Evolutionary conservation across 768 basidiomycete genomes (phyloP).

Genomic region (Trametes gibbosa): DNA sequence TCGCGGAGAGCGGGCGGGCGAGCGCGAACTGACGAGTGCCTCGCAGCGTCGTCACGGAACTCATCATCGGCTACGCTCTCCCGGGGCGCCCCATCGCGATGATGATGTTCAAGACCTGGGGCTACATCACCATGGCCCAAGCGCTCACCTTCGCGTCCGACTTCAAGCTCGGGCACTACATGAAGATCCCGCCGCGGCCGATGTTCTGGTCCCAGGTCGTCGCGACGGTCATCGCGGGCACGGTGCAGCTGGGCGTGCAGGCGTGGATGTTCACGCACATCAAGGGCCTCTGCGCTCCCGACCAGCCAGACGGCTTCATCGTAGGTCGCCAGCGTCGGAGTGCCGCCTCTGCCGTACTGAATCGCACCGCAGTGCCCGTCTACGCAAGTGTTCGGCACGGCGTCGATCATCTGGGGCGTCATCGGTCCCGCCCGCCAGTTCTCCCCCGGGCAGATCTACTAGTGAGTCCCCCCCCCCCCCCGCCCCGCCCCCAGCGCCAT

Average conservation of each 20-base stretch:
- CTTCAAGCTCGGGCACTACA: constrained; percentile 76
- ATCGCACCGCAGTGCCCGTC: constrained; percentile 45
- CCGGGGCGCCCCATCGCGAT: constrained; percentile 70
- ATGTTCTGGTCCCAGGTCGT: constrained; percentile 53
- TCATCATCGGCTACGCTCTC: constrained; percentile 61
- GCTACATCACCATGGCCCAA: constrained; percentile 62
- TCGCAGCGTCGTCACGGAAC: constrained; percentile 66
- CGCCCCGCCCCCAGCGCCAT: too few species aligned
- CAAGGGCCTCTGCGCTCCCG: constrained; percentile 50
- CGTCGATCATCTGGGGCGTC: constrained; percentile 46
- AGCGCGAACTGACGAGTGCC: neutral
- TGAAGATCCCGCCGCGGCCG: constrained; percentile 56
- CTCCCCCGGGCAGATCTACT: constrained; percentile 36
- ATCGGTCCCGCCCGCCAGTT: constrained; percentile 40
- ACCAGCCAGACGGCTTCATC: constrained; percentile 62
- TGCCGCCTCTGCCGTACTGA: constrained; percentile 1
- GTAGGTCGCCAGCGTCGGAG: constrained; percentile 10
- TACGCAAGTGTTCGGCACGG: constrained; percentile 60
- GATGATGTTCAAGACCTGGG: constrained; percentile 79
- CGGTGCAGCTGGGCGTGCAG: constrained; percentile 65
- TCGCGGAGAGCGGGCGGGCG: constrained; percentile 24
- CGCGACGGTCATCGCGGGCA: constrained; percentile 55
- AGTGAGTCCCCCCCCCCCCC: constrained; percentile 16
- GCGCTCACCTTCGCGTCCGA: constrained; percentile 70
- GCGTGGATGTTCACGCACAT: constrained; percentile 68